Evolutionary conservation across 805 yeast species (phyloP).

Genomic region (Yamadazyma laniorum): DNA sequence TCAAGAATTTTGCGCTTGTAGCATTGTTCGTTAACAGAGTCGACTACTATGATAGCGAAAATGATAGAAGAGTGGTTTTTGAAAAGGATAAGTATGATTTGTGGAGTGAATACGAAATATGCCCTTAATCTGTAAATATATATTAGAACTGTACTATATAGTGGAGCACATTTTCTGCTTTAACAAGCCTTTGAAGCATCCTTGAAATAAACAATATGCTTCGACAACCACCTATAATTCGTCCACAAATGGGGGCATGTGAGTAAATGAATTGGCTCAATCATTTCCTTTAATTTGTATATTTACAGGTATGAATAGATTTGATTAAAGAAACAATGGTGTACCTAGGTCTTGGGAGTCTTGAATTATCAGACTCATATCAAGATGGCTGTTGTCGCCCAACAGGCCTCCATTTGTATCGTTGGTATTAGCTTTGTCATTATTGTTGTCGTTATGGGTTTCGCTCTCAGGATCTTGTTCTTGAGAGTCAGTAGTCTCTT

Average conservation of each 20-base stretch:
- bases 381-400: conserved; percentile 1
- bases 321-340: conserved; percentile 5
- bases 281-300: too few species aligned
- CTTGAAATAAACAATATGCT: too few species aligned
- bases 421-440: not conserved
- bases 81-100: conserved; percentile 54
- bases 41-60: conserved; percentile 63
- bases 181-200: too few species aligned
- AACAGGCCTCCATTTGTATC: not conserved
- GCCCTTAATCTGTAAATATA: conserved; percentile 54
- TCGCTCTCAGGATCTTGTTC: too few species aligned
- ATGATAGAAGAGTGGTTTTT: conserved; percentile 52
- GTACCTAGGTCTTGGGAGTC: conserved; percentile 28
- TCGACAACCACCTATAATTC: too few species aligned
- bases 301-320: too few species aligned
- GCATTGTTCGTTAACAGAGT: conserved; percentile 69
- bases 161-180: not conserved
- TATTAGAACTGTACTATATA: not conserved
- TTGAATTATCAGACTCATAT: conserved; percentile 24
- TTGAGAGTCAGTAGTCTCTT: not conserved
- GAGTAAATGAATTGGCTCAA: too few species aligned
- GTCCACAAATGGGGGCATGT: too few species aligned
- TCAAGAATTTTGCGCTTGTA: conserved; percentile 66
- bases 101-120: conserved; percentile 77
- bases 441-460: not conserved